phyloP scores from a whole-genome alignment of 1,139 yeast species.

The Saccharomycopsis phalli region DNA sequence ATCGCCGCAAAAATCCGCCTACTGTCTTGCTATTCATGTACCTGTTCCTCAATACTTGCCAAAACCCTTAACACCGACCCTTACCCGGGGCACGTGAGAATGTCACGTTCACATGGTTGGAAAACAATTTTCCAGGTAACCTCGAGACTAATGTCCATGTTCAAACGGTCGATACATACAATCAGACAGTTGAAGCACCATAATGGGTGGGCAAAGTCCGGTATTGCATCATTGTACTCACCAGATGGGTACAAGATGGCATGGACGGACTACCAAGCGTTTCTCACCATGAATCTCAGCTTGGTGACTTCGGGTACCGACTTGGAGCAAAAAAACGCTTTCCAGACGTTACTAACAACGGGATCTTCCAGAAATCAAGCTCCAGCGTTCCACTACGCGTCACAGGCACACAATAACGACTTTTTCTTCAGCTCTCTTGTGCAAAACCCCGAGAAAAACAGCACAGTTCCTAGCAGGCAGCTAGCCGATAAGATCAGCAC shows the following conservation, averaged over 20 bases:
- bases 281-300: constrained; percentile 60
- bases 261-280: constrained; percentile 77
- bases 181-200: constrained; percentile 52
- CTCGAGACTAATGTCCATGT: neutral
- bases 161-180: constrained; percentile 37
- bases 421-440: constrained; percentile 66
- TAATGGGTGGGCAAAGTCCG: constrained; percentile 34
- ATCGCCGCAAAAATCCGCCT: too few relatives aligned
- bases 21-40: too few relatives aligned
- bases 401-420: constrained; percentile 91
- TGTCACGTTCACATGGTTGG: too few relatives aligned
- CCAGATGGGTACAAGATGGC: constrained; percentile 59
- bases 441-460: constrained; percentile 21
- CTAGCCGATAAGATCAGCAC: constrained; percentile 27
- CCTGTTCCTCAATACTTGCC: too few relatives aligned
- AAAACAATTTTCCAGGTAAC: neutral
- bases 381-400: constrained; percentile 74
- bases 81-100: too few relatives aligned
- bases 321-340: constrained; percentile 69
- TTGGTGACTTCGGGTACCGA: constrained; percentile 70
- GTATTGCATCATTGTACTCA: constrained; percentile 67
- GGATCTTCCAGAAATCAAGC: constrained; percentile 65
- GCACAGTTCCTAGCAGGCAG: constrained; percentile 23
- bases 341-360: constrained; percentile 65
- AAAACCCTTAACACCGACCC: too few relatives aligned